These are phyloP conservation scores for Hypoxylon perforatum DNA, from an alignment of 495 filamentous ascomycete species.

Conservation along the genomic window DNA sequence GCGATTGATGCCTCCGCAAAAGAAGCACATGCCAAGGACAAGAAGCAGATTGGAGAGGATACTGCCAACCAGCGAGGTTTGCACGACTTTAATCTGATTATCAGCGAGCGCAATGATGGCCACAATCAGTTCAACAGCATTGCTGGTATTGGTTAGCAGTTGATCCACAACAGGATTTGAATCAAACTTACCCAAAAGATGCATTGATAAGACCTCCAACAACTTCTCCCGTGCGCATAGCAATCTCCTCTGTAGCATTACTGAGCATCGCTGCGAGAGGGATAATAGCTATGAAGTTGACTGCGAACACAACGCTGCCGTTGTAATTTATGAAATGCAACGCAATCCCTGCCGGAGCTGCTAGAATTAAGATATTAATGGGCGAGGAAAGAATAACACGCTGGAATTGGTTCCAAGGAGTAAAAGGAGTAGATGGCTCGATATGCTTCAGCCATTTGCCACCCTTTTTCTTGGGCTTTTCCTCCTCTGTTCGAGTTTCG, in stretches of 20 bases:
- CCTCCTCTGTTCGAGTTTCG: constrained; percentile 32
- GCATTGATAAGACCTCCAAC: constrained; percentile 89
- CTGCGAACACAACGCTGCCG: constrained; percentile 74
- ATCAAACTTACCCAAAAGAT: constrained; percentile 77
- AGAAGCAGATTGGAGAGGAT: constrained; percentile 93
- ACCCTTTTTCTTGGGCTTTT: constrained; percentile 47
- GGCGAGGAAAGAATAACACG: constrained; percentile 80
- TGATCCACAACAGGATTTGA: constrained; percentile 22
- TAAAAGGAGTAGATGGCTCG: constrained; percentile 65
- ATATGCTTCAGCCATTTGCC: constrained; percentile 53
- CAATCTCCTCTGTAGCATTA: constrained; percentile 92
- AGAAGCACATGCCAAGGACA: constrained; percentile 94
- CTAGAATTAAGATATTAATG: constrained; percentile 85
- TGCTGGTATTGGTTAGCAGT: constrained; percentile 59
- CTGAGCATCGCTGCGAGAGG: constrained; percentile 89
- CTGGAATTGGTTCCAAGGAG: constrained; percentile 73
- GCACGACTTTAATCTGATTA: constrained; percentile 83
- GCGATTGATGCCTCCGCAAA: constrained; percentile 84
- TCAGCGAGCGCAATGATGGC: constrained; percentile 83
- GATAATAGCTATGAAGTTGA: constrained; percentile 91
- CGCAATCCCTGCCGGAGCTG: constrained; percentile 81
- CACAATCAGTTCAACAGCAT: constrained; percentile 93
- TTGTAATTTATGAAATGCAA: constrained; percentile 69
- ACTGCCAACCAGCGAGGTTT: constrained; percentile 90
- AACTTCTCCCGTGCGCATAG: constrained; percentile 84